Evolutionary conservation across 192 early-diverging fungal species (phyloP).

Genomic region (Backusella tuberculispora): DNA sequence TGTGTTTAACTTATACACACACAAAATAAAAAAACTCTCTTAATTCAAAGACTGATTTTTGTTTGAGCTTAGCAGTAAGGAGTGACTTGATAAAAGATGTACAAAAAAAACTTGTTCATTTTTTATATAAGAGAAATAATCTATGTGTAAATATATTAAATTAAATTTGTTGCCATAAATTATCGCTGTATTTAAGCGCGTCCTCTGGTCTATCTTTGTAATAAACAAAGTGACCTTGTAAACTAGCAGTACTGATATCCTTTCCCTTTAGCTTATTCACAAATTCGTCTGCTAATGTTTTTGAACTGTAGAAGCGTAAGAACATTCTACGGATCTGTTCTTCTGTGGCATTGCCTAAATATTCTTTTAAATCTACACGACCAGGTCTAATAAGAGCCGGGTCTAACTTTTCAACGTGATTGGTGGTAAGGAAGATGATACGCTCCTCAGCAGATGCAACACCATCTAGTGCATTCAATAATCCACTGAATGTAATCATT

Average conservation of each 20-base stretch:
- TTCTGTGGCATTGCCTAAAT: slow-evolving; percentile 72
- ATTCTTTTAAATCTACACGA: slow-evolving; percentile 76
- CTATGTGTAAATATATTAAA: background rate
- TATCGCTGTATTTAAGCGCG: slow-evolving; percentile 57
- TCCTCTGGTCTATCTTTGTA: slow-evolving; percentile 74
- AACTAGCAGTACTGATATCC: slow-evolving; percentile 77
- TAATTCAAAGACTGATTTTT: no score
- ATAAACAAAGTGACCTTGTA: slow-evolving; percentile 97
- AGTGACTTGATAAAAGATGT: no score
- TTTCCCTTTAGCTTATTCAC: slow-evolving; percentile 54
- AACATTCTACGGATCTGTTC: slow-evolving; percentile 78
- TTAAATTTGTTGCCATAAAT: slow-evolving; percentile 30
- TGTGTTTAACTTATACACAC: no score
- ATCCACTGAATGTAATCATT: slow-evolving; percentile 84
- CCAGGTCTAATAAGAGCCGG: slow-evolving; percentile 82
- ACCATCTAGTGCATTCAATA: slow-evolving; percentile 89
- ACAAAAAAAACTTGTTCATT: no score
- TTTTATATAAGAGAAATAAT: no score
- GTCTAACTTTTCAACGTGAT: slow-evolving; percentile 79
- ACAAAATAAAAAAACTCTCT: no score
- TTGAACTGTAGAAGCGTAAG: slow-evolving; percentile 72
- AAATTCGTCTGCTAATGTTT: slow-evolving; percentile 72
- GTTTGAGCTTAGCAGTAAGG: no score
- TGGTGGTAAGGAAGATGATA: slow-evolving; percentile 93
- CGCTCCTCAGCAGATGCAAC: slow-evolving; percentile 86